Base-by-base conservation (phyloP, 176 grass and related monocot species). In the Rhynchospora pubera region DNA sequence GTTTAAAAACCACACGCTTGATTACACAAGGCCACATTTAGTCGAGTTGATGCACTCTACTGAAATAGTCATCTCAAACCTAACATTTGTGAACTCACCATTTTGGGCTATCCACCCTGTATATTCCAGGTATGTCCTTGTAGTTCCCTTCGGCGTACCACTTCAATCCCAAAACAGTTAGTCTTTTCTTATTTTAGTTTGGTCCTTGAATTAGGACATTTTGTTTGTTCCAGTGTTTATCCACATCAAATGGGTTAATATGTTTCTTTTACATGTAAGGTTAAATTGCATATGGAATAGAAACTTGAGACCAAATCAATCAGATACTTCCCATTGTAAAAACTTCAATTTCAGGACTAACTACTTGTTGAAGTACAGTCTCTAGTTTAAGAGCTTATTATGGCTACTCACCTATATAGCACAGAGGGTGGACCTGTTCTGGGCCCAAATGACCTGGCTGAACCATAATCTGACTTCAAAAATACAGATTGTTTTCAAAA, bases 21-120 rank as follows among this genome's bases (percentile, higher is more conserved):
- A 99, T 72, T 95, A 95, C 84, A 99, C 92, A 76, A 91, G 91
- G 55, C 96, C 92, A 0, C 96, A 95, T 87, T 89, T 99, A 79
- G 67, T 99, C 59, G 96, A 99, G 69, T 75, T 99, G 82, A 91
- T 95, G 85, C 91, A 95, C 28, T 99, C 89, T 26, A 87, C 89
- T 60, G 91, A 81, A 84, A 71, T 95, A 70, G 85, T 99, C 83
- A 99, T 99, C 85, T 91, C 96, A 18, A 91, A 99, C 92, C 78
- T 99, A 78, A 99, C 96, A 11, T 95, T 99, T 79, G 88, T 84
- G 45, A 90, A 93, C 65, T 99, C 96, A 7, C 91, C 96, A 1
- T 99, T 95, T 83, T 99, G 92, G 92, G 90, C 93, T 72, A 95
- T 99, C 79, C 96, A 95, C 85, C 96, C 96, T 62, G 89, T 99